Evolutionary conservation across 371 early-diverging fungal species (phyloP).

Genomic region (Rhizopus delemar): DNA sequence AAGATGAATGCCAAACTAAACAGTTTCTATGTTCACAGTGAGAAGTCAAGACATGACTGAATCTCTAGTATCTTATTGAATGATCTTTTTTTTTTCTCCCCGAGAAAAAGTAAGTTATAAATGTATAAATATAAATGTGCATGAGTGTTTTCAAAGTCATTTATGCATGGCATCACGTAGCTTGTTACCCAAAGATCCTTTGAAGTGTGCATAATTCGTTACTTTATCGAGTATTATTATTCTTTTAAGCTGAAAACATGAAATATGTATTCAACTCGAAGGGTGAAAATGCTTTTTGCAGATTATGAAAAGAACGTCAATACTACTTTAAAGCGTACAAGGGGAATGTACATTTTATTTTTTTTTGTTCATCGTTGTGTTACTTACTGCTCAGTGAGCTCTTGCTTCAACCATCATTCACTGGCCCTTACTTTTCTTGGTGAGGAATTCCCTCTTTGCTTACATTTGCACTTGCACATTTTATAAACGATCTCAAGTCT

Average conservation of each 20-base stretch:
- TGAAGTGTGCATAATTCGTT: slow-evolving; percentile 54
- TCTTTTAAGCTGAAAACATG: slow-evolving; percentile 34
- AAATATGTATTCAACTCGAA: slow-evolving; percentile 23
- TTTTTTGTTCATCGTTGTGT: not conserved
- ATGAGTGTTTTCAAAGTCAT: not conserved
- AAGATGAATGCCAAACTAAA: slow-evolving; percentile 50
- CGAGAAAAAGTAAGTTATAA: slow-evolving; percentile 44
- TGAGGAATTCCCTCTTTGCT: slow-evolving; percentile 55
- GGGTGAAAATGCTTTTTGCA: slow-evolving; percentile 28
- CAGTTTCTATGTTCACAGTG: slow-evolving; percentile 49
- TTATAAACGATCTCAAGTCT: no score
- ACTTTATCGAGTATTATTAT: slow-evolving; percentile 57
- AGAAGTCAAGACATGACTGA: slow-evolving; percentile 47
- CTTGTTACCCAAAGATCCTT: slow-evolving; percentile 43
- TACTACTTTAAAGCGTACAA: slow-evolving; percentile 30
- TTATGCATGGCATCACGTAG: slow-evolving; percentile 18
- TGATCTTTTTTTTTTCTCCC: slow-evolving; percentile 48
- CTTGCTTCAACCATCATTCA: slow-evolving; percentile 42
- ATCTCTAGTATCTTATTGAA: slow-evolving; percentile 49
- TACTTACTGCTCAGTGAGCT: slow-evolving; percentile 34
- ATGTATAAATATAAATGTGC: not conserved
- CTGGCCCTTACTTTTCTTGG: slow-evolving; percentile 69
- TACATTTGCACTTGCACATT: slow-evolving; percentile 33
- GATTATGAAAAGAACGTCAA: slow-evolving; percentile 21
- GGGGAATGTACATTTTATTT: not conserved